These are phyloP conservation scores for Arthroderma uncinatum DNA, from an alignment of 2,329 filamentous ascomycete genomes.

Conservation along the genomic window DNA sequence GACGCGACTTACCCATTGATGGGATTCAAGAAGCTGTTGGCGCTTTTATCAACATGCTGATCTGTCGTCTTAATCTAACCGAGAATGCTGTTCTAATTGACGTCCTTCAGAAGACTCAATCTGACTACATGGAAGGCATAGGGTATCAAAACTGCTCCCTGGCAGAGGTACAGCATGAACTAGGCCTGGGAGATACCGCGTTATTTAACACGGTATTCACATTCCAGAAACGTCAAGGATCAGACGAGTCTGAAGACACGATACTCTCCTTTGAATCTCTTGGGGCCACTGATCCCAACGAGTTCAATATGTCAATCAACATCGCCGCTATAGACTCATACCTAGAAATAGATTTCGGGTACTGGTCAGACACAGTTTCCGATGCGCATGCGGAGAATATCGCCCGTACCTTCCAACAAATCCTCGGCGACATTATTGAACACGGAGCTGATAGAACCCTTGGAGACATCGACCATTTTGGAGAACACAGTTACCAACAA, in stretches of 20 bases:
- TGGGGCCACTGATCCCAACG: slow-evolving; percentile 12
- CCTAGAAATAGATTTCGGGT: slow-evolving; percentile 12
- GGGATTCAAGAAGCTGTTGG: slow-evolving; percentile 32
- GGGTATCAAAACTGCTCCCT: slow-evolving; percentile 42
- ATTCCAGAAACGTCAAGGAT: slow-evolving; percentile 28
- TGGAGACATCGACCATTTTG: slow-evolving; percentile 24
- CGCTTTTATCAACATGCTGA: slow-evolving; percentile 45
- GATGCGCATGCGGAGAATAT: slow-evolving; percentile 22
- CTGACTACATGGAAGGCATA: slow-evolving; percentile 38
- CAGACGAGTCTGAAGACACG: slow-evolving; percentile 18
- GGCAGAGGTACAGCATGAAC: slow-evolving; percentile 37
- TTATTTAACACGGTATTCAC: slow-evolving; percentile 36
- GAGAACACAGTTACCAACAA: slow-evolving; percentile 23
- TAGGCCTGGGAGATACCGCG: slow-evolving; percentile 25
- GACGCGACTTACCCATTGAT: slow-evolving; percentile 28
- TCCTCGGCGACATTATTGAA: slow-evolving; percentile 22
- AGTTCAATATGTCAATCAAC: slow-evolving; percentile 14
- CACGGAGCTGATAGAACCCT: slow-evolving; percentile 15
- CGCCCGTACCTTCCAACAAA: slow-evolving; percentile 25
- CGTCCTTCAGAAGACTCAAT: slow-evolving; percentile 36
- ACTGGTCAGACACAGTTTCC: slow-evolving; percentile 29
- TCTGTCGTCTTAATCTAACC: slow-evolving; percentile 36
- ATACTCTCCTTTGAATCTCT: slow-evolving; percentile 13
- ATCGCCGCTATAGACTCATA: slow-evolving; percentile 11
- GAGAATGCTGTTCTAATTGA: slow-evolving; percentile 29